Evolutionary conservation across 163 green algal genomes (phyloP), one percentile per base, ranked within the genome.

Genomic region (Prototheca wickerhamii): DNA sequence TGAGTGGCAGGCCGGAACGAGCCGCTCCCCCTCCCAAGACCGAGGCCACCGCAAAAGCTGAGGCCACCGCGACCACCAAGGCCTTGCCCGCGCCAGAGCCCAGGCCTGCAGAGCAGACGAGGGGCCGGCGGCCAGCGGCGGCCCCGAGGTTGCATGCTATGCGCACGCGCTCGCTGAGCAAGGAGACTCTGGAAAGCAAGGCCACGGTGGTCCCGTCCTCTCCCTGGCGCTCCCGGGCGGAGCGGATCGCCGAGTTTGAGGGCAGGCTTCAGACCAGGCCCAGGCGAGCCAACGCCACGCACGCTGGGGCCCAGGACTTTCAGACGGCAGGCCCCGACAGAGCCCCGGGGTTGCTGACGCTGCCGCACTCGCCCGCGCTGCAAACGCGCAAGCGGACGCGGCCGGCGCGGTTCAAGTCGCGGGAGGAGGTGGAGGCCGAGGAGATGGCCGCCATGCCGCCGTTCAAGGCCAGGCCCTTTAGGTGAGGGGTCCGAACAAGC

Each of bases 361-460:
- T 69, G 60, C 59, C 60, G 52, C 51, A 59, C 42, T 69, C 75
- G 25, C 84, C 84, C 2, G 49, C 51, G 30, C 76, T 90, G 72
- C 60, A 58, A 15, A 88, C 80, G 56, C 69, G 70, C 44, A 52
- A 31, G 17, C 77, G 84, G 7, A 32, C 50, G 10, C 74, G 83
- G 33, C 68, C 72, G 4, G 32, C 68, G 20, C 59, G 53, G 2
- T 80, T 80, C 66, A 88, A 90, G 76, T 70, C 76, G 7, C 71
- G 66, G 1, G 76, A 84, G 55, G 67, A 81, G 64, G 42, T 74
- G 64, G 80, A 89, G 59, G 71, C 63, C 40, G 82, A 88, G 65
- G 65, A 76, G 60, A 77, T 85, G 75, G 72, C 71, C 15, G 64
- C 65, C 26, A 77, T 82, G 73, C 76, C 76, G 7, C 49, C 67